Evolutionary conservation across 176 grass and related monocot species (phyloP), one percentile per base, ranked within the genome.

Genomic region (Rhynchospora pubera): DNA sequence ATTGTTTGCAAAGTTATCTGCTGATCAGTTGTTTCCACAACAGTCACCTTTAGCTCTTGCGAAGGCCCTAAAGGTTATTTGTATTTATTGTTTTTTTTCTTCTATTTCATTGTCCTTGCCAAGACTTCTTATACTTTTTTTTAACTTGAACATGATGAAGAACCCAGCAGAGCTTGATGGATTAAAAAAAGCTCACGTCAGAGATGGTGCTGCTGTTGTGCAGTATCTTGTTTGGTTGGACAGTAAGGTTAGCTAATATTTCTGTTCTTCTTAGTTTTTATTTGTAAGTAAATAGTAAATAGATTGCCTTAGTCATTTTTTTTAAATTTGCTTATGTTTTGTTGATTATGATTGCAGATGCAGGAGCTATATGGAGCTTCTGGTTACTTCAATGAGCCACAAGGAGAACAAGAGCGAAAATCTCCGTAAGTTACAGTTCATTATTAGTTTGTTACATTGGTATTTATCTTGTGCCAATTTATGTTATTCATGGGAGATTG

Each of bases 11-110:
- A 94, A 88, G 65, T 21, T 94, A 62, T 69, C 57, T 61, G 56
- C 55, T 16, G 57, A 88, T 84, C 90, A 90, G 85, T 87, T 94
- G 85, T 87, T 91, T 82, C 79, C 62, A 39, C 75, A 93, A 65
- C 96, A 92, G 68, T 94, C 96, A 82, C 96, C 96, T 87, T 93
- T 98, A 81, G 89, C 96, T 57, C 92, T 98, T 81, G 83, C 96
- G 65, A 98, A 98, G 68, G 96, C 96, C 86, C 58, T 98, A 52
- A 98, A 98, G 92, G 96, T 98, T 80, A 83, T 32, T 56, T 53
- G 12, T 16, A 71, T 15, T 15, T 79, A 42, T 74, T 66, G 4
- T 79, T 72, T 50, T 39, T 75, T 83, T 44, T 81, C 85, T 86
- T 13, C 50, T 66, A 22, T n/a, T 16, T 10, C 45, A 10, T 12